phyloP scores from a whole-genome alignment of 495 filamentous ascomycete species.

The Penicillium arizonense region DNA sequence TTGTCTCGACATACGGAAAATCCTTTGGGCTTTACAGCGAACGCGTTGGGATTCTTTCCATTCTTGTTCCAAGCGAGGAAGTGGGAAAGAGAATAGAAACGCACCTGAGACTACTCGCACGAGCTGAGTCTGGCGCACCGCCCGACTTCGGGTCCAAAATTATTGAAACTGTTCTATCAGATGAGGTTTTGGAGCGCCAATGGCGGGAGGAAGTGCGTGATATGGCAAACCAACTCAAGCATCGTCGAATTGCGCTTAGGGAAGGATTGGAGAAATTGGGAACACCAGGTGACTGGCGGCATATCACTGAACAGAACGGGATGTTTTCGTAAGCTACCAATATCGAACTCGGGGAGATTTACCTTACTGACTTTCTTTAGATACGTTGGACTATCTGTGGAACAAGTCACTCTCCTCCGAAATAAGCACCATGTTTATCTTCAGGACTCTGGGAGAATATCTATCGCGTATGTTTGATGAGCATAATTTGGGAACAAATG shows the following conservation, averaged over 20 bases:
- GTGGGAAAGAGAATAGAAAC: slow-evolving; percentile 4
- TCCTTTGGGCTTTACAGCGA: slow-evolving; percentile 19
- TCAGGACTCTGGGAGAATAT: slow-evolving; percentile 17
- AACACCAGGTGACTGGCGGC: slow-evolving; percentile 14
- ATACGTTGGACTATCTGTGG: slow-evolving; percentile 12
- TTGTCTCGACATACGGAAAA: slow-evolving; percentile 18
- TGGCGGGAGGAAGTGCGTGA: slow-evolving; percentile 12
- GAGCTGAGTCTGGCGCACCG: slow-evolving; percentile 12
- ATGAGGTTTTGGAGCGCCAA: slow-evolving; percentile 7
- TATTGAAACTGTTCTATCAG: slow-evolving; percentile 10
- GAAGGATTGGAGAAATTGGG: slow-evolving; percentile 8
- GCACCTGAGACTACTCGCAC: slow-evolving; percentile 9
- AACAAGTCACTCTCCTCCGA: slow-evolving; percentile 12
- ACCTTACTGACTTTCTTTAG: slow-evolving; percentile 6
- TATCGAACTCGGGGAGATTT: not conserved
- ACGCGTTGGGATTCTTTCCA: slow-evolving; percentile 12
- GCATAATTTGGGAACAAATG: not conserved
- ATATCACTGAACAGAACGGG: slow-evolving; percentile 17
- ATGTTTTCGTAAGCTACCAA: slow-evolving; percentile 17
- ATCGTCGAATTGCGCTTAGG: slow-evolving; percentile 6
- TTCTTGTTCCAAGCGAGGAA: slow-evolving; percentile 10
- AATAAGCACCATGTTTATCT: slow-evolving; percentile 14
- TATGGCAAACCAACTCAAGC: slow-evolving; percentile 12
- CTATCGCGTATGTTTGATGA: slow-evolving; percentile 13
- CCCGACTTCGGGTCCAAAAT: slow-evolving; percentile 17